Base-by-base conservation (phyloP, 331 rosid species). In the Quercus lobata region DNA sequence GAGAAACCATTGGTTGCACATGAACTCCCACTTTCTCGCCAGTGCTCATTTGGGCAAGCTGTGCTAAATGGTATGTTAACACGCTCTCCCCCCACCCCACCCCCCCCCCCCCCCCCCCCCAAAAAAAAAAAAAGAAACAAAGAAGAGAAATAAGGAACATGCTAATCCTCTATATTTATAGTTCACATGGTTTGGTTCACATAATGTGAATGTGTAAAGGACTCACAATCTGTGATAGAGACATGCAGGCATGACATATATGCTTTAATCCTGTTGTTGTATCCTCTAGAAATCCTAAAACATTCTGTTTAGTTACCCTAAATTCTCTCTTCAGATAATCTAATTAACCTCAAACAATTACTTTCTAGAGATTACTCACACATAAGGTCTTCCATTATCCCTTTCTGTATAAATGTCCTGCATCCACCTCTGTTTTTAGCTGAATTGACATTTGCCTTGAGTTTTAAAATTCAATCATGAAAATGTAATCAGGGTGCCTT, bases 41-140 rank as follows among this genome's bases (percentile, higher is more conserved):
- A 93, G 1, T 88, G 99, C 89, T 78, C 99, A 9, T 91, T 32
- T 52, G 85, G 93, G 30, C 98, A 96, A 81, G 87, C 99, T 27
- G 90, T 93, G 66, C 79, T 92, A 72, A 96, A 96, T 83, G 99
- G 99, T 96, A 80, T 72, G 74, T 60, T 12, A 27, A 49, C 46
- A 49, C 54, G 0, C 17, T 4, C 17, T 0, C 1, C 17, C 54
- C 4, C 53, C 53, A 0, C 1, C 1, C 53, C 1, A n/a, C 0
- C 1, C 4, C 53, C 4, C 54, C 5, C 1, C 54, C 17, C 17
- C 17, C 1, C 52, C 0, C 11, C 16, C 14, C 2, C 12, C 2
- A 2, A 37, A 7, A 7, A 5, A 8, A 8, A 2, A 37, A 37
- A 0, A 37, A 37, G 1, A 8, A 7, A 37, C 0, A 7, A 37